A percentile compares a stretch with the other conserved stretches of the same genome.
phyloP scores from a whole-genome alignment of 345 rosid genomes.

The Capsella bursapastoris region DNA sequence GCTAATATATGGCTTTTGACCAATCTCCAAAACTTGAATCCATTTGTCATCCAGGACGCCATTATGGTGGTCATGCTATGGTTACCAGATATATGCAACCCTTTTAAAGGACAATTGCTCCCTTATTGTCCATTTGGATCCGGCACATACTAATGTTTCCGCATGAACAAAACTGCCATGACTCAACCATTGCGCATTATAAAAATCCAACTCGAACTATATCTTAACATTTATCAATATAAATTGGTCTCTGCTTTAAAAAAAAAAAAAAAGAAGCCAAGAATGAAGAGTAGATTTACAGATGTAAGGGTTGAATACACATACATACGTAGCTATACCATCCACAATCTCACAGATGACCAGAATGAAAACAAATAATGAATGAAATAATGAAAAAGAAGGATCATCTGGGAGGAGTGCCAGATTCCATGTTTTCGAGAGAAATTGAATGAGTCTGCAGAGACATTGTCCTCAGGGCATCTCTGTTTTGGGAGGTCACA shows the following conservation, averaged over 20 bases:
- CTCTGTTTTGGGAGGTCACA: slow-evolving; percentile 22
- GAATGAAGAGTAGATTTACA: neutral
- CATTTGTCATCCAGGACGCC: too few relatives aligned
- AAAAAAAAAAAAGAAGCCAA: neutral
- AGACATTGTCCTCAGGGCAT: slow-evolving; percentile 41
- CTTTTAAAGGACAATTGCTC: too few relatives aligned
- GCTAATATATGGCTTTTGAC: too few relatives aligned
- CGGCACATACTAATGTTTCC: too few relatives aligned
- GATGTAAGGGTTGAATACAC: slow-evolving; percentile 12
- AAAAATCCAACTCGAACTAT: neutral
- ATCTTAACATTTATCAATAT: neutral
- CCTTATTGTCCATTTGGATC: too few relatives aligned
- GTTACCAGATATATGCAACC: too few relatives aligned
- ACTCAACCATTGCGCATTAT: too few relatives aligned
- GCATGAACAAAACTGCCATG: too few relatives aligned
- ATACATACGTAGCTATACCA: neutral
- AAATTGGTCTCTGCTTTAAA: neutral
- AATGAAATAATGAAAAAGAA: slow-evolving; percentile 10
- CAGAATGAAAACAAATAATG: slow-evolving; percentile 4
- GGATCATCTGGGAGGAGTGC: slow-evolving; percentile 20
- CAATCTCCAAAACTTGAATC: too few relatives aligned
- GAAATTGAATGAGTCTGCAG: slow-evolving; percentile 32
- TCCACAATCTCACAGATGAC: slow-evolving; percentile 1
- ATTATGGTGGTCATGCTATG: too few relatives aligned
- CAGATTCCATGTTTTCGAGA: slow-evolving; percentile 45